These are phyloP conservation scores for Lepidium africanum DNA, from an alignment of 345 rosid genomes.

Conservation along the genomic window DNA sequence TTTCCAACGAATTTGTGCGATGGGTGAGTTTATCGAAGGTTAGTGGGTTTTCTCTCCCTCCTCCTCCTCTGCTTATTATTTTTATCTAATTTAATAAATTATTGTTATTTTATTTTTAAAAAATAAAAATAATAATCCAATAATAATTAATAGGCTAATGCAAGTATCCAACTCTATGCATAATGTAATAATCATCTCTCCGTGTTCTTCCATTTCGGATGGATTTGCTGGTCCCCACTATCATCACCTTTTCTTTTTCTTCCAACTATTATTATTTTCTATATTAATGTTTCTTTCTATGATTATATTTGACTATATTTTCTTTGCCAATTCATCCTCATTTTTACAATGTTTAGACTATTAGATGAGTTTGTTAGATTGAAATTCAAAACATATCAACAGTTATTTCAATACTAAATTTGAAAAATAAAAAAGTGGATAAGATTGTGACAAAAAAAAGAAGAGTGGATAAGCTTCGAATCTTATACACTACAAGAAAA, in stretches of 20 bases:
- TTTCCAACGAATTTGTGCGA: slow-evolving; percentile 19
- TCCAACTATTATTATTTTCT: neutral
- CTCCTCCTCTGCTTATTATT: slow-evolving; percentile 9
- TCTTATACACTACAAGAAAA: too few relatives aligned
- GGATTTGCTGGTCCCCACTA: slow-evolving; percentile 33
- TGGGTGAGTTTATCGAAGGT: slow-evolving; percentile 29
- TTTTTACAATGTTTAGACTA: neutral
- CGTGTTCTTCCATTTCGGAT: slow-evolving; percentile 17
- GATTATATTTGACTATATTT: neutral
- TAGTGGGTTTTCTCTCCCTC: slow-evolving; percentile 18
- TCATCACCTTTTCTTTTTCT: neutral
- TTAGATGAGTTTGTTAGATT: neutral
- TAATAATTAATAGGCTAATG: slow-evolving; percentile 15
- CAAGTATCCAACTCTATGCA: slow-evolving; percentile 26
- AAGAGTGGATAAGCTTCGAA: neutral
- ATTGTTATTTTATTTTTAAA: neutral
- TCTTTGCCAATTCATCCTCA: neutral
- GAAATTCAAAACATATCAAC: neutral
- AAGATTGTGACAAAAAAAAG: too few relatives aligned
- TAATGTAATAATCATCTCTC: slow-evolving; percentile 16
- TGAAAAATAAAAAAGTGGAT: neutral
- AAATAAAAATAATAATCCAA: neutral
- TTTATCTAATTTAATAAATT: neutral
- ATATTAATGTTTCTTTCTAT: neutral
- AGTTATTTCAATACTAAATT: neutral